Conservation (phyloP, 306 rosid genomes). For the Pyrus betulifolia region DNA sequence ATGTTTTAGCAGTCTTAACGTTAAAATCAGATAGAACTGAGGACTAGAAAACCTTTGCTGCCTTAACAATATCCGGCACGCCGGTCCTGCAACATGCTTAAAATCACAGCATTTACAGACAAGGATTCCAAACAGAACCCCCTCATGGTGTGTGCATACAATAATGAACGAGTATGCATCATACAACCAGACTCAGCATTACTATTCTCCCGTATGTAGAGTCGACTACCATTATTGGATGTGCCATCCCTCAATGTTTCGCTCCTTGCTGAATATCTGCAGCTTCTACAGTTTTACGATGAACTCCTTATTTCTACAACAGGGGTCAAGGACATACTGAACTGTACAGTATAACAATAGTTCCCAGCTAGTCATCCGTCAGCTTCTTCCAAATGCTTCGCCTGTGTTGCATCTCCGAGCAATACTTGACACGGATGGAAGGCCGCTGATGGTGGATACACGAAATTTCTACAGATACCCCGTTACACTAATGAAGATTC, state of each 20-base stretch:
- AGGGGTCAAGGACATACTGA: constrained; percentile 24
- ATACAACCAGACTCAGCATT: constrained; percentile 19
- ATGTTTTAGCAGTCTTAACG: not conserved
- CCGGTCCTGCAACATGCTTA: constrained; percentile 16
- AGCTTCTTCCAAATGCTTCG: constrained; percentile 22
- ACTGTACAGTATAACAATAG: constrained; percentile 39
- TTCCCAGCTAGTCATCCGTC: constrained; percentile 27
- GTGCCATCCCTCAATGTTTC: constrained; percentile 11
- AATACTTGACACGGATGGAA: constrained; percentile 16
- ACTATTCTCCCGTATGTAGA: constrained; percentile 4
- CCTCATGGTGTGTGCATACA: not conserved
- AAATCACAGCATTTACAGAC: constrained; percentile 25
- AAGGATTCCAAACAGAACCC: constrained; percentile 16
- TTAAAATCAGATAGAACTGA: not conserved
- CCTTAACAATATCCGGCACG: not conserved
- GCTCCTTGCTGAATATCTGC: constrained; percentile 23
- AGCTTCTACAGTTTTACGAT: constrained; percentile 10
- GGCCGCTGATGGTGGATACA: constrained; percentile 18
- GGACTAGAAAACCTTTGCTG: not conserved
- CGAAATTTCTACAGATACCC: constrained; percentile 16
- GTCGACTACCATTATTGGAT: constrained; percentile 23
- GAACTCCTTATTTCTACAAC: constrained; percentile 28
- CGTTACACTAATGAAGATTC: constrained; percentile 22
- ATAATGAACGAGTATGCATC: constrained; percentile 20
- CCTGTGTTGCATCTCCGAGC: constrained; percentile 22